A percentile compares a stretch with the other conserved stretches of the same genome.
phyloP scores from a whole-genome alignment of 345 rosid species.

The Citrus australasica region DNA sequence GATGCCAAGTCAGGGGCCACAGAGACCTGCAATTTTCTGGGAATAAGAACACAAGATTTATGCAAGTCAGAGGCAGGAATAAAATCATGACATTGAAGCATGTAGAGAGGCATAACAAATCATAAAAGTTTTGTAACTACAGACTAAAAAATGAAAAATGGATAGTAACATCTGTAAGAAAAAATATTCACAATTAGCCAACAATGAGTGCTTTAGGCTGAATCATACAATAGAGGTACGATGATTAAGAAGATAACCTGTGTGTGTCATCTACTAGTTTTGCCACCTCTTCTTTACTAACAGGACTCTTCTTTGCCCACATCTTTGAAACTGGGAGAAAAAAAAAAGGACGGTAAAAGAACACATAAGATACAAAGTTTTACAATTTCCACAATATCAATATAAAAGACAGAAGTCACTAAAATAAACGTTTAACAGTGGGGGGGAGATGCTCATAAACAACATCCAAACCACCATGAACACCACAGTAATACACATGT shows the following conservation, averaged over 20 bases:
- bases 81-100: constrained; percentile 7
- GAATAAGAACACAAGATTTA: constrained; percentile 14
- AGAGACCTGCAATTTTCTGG: constrained; percentile 89
- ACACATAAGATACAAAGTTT: background rate
- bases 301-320: constrained; percentile 65
- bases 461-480: background rate
- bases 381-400: background rate
- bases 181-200: background rate
- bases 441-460: background rate
- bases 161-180: background rate
- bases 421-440: background rate
- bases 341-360: background rate
- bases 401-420: background rate
- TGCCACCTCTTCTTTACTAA: constrained; percentile 81
- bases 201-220: background rate
- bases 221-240: background rate
- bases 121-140: background rate
- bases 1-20: constrained; percentile 89
- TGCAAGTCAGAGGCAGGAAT: constrained; percentile 10
- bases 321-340: constrained; percentile 53
- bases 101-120: background rate
- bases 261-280: constrained; percentile 87
- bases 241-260: constrained; percentile 44
- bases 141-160: background rate
- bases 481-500: background rate